phyloP scores from a whole-genome alignment of 2,329 filamentous ascomycete species.

The Bipolaris gigantea region DNA sequence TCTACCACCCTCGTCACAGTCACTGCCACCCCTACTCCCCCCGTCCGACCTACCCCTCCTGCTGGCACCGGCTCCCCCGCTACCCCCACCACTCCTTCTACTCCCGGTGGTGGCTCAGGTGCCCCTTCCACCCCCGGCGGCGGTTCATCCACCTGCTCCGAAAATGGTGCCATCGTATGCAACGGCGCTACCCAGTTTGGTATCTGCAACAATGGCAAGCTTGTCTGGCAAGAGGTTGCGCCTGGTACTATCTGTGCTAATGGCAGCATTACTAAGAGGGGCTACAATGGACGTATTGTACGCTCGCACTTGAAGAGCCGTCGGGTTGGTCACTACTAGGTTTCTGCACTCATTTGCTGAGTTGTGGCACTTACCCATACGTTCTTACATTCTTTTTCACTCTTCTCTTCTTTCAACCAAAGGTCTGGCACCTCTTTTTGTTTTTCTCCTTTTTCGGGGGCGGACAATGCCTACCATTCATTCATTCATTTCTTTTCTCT shows the following conservation, averaged over 20 bases:
- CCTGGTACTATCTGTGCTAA: conserved; percentile 50
- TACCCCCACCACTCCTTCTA: conserved; percentile 17
- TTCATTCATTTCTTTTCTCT: too few species aligned
- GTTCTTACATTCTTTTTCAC: conserved; percentile 12
- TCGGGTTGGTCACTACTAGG: conserved; percentile 5
- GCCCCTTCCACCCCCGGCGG: conserved; percentile 16
- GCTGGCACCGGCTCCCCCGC: conserved; percentile 10
- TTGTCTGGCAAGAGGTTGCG: conserved; percentile 48
- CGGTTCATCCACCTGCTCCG: conserved; percentile 26
- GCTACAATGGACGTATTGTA: conserved; percentile 36
- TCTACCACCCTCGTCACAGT: conserved; percentile 37
- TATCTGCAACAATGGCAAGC: conserved; percentile 48
- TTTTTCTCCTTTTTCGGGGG: neutral
- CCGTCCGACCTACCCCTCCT: conserved; percentile 8
- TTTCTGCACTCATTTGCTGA: too few species aligned
- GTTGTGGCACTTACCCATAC: conserved; percentile 1
- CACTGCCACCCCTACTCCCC: conserved; percentile 22
- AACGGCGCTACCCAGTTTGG: conserved; percentile 47
- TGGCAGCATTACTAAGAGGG: conserved; percentile 44
- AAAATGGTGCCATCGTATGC: conserved; percentile 46
- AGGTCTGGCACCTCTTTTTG: conserved; percentile 13
- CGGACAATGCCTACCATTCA: too few species aligned
- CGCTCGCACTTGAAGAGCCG: conserved; percentile 23
- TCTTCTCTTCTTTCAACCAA: conserved; percentile 4
- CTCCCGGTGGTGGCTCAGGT: neutral